A percentile compares a stretch with the other conserved stretches of the same genome.
These are phyloP conservation scores for Leccinum longicurvipes DNA, from an alignment of 768 basidiomycete genomes.

Conservation along the genomic window DNA sequence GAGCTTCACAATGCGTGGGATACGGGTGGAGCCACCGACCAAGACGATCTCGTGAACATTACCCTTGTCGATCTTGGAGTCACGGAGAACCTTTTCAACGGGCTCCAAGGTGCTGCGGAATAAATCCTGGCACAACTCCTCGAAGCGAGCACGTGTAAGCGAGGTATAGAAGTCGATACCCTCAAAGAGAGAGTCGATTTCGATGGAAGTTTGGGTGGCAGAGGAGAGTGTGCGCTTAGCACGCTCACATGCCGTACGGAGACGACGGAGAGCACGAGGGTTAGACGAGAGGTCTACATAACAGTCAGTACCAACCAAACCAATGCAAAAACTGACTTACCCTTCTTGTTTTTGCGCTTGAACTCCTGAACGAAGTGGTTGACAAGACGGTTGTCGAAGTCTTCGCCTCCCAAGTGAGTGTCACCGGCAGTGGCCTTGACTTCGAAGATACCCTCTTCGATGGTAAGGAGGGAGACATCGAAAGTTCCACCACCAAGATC, in stretches of 20 bases:
- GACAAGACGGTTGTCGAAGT: constrained; percentile 97
- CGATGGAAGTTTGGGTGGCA: constrained; percentile 93
- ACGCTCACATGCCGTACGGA: constrained; percentile 97
- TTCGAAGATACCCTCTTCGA: constrained; percentile 97
- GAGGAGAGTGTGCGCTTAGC: constrained; percentile 98
- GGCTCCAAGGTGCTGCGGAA: constrained; percentile 93
- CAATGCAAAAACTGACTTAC: constrained; percentile 31
- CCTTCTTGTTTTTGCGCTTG: constrained; percentile 98
- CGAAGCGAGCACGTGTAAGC: constrained; percentile 96
- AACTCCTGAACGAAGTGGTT: constrained; percentile 96
- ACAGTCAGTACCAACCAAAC: constrained; percentile 6
- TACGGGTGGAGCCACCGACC: constrained; percentile 98
- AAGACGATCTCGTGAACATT: constrained; percentile 97
- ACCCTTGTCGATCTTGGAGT: constrained; percentile 96
- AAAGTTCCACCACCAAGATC: constrained; percentile 99
- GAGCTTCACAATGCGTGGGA: constrained; percentile 95
- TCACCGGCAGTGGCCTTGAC: constrained; percentile 98
- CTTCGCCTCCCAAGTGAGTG: constrained; percentile 97
- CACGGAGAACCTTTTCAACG: constrained; percentile 96
- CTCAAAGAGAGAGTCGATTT: constrained; percentile 97
- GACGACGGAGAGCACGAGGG: constrained; percentile 93
- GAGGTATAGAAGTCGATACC: constrained; percentile 99
- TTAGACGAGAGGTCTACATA: constrained; percentile 77
- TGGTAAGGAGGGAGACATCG: constrained; percentile 94
- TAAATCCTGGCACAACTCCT: constrained; percentile 92